Base-by-base conservation (phyloP, 352 stramenopile species). In the Phytophthora boehmeriae region DNA sequence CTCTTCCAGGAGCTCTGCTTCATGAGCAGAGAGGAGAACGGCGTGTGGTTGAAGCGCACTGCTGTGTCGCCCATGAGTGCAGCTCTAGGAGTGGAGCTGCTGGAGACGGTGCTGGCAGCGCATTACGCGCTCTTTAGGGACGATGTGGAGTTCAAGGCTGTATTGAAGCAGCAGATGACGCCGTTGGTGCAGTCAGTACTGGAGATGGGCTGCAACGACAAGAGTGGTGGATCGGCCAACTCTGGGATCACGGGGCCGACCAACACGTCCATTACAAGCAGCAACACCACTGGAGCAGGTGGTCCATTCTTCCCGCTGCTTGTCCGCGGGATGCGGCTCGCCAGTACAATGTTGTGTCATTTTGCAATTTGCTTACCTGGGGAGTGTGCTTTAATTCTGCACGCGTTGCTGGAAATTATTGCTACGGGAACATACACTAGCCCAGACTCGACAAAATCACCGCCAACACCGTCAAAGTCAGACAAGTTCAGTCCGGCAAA, bases 1-100 rank as follows among this genome's bases (percentile, higher is more conserved):
- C 76, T 96, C 30, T 95, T 96, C 59, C 86, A 96, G 59, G 88
- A 96, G 55, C 64, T 96, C 25, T 96, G 86, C 55, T 89, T 91
- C 43, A 83, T 95, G 72, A 92, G 86, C 63, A 84, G 84, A 38
- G 86, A 95, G 47, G 84, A 95, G 63, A 89, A 82, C 34, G 86
- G 86, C 16, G 75, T 92, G 63, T 95, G 81, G 82, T 67, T 96
- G n/a, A 96, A 96, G 50, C 80, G 86, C 38, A 86, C 84, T 16
- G 67, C 78, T 1, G 76, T 83, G 39, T 96, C 88, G 30, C 76
- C 85, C 0, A 89, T 95, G 83, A 92, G 73, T 44, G 76, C 84
- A 5, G 83, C 85, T 13, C 71, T 96, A 8, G 84, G 80, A 0
- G 79, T 96, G 2, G 88, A 96, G 62, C 58, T 96, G 13, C 59